phyloP scores from a whole-genome alignment of 805 yeast genomes.

The Lipomyces lipofer region DNA sequence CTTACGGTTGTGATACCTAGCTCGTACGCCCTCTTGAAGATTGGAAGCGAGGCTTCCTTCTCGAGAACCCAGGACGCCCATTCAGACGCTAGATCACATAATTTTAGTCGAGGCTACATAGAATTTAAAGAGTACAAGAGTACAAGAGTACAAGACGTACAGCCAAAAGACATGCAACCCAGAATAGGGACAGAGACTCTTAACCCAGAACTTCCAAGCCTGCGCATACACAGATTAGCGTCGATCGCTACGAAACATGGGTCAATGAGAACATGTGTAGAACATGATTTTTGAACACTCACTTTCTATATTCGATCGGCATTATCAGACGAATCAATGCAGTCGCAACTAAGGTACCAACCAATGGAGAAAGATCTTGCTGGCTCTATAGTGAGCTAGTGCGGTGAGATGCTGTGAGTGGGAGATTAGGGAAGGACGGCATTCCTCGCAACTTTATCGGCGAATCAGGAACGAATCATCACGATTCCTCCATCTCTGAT shows the following conservation, averaged over 20 bases:
- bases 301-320: conserved; percentile 1
- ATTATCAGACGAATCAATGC: too few species aligned
- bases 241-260: background rate
- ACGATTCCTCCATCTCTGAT: too few species aligned
- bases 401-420: too few species aligned
- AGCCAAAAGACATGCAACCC: conserved; percentile 32
- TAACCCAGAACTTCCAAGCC: conserved; percentile 29
- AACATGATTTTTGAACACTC: background rate
- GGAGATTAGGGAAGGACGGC: too few species aligned
- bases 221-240: background rate
- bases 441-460: too few species aligned
- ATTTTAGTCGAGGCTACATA: background rate
- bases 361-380: too few species aligned
- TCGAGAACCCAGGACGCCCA: conserved; percentile 29
- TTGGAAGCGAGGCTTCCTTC: conserved; percentile 20
- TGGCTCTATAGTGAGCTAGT: too few species aligned
- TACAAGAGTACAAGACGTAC: conserved; percentile 2
- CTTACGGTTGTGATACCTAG: conserved; percentile 44
- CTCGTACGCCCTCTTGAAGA: conserved; percentile 34
- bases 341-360: too few species aligned
- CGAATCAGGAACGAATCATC: too few species aligned
- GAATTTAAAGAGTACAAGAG: background rate
- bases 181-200: conserved; percentile 26
- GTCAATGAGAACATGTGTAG: background rate
- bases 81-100: conserved; percentile 18